Percentiles rank a stretch among this genome's conserved stretches.
Conservation (phyloP, 257 asterid genomes). For the Solanum corneliomulleri region DNA sequence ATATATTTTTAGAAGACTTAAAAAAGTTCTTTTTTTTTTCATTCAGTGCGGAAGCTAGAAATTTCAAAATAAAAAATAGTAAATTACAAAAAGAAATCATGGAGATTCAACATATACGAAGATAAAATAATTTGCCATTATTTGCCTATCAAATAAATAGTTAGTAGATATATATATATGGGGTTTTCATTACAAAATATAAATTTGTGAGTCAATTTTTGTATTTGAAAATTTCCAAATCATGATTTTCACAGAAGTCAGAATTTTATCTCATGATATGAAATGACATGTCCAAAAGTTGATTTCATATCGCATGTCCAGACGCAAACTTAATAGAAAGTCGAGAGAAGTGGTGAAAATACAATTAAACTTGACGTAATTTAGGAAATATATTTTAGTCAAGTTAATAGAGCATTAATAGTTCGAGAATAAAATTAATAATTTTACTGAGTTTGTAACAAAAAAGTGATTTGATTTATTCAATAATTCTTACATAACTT, state of each 20-base stretch:
- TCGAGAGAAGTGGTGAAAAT: too few species aligned
- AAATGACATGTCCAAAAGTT: too few species aligned
- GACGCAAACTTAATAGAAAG: too few species aligned
- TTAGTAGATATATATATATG: rapidly evolving
- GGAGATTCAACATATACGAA: not conserved
- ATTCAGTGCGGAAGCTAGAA: not conserved
- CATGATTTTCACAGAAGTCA: too few species aligned
- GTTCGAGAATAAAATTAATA: too few species aligned
- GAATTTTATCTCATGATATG: too few species aligned
- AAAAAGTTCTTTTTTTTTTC: not conserved
- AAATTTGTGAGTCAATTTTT: too few species aligned
- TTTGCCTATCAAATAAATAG: too few species aligned
- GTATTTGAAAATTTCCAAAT: not conserved
- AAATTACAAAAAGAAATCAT: not conserved
- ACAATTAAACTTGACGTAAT: too few species aligned
- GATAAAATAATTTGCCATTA: not conserved
- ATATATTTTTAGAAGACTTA: not conserved
- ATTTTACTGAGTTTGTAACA: not conserved
- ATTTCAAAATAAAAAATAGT: not conserved
- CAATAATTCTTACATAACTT: not conserved
- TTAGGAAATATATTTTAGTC: too few species aligned
- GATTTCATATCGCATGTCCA: too few species aligned
- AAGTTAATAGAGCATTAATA: too few species aligned
- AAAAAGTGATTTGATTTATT: not conserved
- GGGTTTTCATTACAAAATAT: rapidly evolving